phyloP scores from a whole-genome alignment of 106 monocot species.

The Phalaenopsis aphrodite region DNA sequence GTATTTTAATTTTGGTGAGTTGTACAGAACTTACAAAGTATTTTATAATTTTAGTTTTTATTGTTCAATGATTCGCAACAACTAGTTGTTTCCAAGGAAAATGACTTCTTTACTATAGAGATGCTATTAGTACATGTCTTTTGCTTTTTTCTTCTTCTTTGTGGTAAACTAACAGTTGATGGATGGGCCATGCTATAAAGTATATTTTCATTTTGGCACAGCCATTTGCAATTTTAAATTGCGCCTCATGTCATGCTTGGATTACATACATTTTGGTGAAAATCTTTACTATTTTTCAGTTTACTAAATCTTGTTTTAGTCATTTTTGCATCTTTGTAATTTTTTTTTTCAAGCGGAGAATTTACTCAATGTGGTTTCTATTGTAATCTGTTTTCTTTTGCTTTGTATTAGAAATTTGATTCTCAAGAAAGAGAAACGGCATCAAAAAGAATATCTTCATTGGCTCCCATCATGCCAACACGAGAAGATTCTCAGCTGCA shows the following conservation, averaged over 20 bases:
- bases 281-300: not conserved
- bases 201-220: not conserved
- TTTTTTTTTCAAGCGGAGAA: not conserved
- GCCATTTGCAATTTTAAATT: not conserved
- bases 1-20: not conserved
- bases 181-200: not conserved
- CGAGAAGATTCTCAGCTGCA: constrained; percentile 76
- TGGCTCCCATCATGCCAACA: constrained; percentile 29
- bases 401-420: constrained; percentile 52
- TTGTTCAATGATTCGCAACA: too few species aligned
- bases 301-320: not conserved
- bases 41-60: too few species aligned
- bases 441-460: constrained; percentile 40
- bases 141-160: not conserved
- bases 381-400: not conserved
- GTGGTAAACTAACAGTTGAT: not conserved
- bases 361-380: not conserved
- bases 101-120: too few species aligned
- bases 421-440: constrained; percentile 71
- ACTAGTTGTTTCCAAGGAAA: too few species aligned
- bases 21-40: too few species aligned
- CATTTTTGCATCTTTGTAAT: not conserved
- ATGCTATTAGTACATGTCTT: not conserved
- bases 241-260: not conserved
- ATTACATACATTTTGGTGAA: not conserved